Base-by-base conservation (phyloP, 805 yeast genomes). In the Candida oleophila region DNA sequence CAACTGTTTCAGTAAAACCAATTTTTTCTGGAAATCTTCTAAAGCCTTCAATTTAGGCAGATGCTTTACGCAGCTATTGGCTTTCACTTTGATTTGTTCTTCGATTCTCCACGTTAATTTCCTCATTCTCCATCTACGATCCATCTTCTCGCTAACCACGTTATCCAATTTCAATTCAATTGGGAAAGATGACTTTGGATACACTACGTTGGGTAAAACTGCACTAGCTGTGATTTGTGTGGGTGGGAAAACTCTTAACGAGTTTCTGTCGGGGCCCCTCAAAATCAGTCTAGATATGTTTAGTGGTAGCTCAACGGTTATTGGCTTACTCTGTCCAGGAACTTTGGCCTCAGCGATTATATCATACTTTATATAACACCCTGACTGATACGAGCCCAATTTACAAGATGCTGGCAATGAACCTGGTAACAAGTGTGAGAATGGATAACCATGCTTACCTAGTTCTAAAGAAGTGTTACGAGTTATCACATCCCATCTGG, bases 241-340 rank as follows among this genome's bases (percentile, higher is more conserved):
- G 5, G 99, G 98, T 1, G 99, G 99, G 65, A 94, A 94, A 1
- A 94, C 88, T 50, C 99, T 78, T 34, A 89, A 68, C 1, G 96
- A 88, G 59, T 87, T 89, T 55, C 90, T 76, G 61, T 91, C 97
- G 2, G 88, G 87, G 4, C 94, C 92, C 40, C 89, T 72, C 20
- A 88, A 63, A 25, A 92, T 80, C 47, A 95, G 85, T 56, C 99
- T 77, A 39, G 86, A 76, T 2, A 94, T 74, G 53, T 84, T 77
- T 7, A 94, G 62, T 0, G 96, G 95, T 49, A 87, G 68, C 20
- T 78, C 66, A n/a, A 65, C 62, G 3, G n/a, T 22, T 21, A 42
- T 38, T 22, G 39, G 25, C 14, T 58, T 64, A 2, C 55, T 54
- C n/a, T 59, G 69, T 36, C 55, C 69, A 5, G 49, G 42, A 4